Evolutionary conservation across 2,329 filamentous ascomycete genomes (phyloP), one percentile per base, ranked within the genome.

Genomic region (Exophiala viscosa): DNA sequence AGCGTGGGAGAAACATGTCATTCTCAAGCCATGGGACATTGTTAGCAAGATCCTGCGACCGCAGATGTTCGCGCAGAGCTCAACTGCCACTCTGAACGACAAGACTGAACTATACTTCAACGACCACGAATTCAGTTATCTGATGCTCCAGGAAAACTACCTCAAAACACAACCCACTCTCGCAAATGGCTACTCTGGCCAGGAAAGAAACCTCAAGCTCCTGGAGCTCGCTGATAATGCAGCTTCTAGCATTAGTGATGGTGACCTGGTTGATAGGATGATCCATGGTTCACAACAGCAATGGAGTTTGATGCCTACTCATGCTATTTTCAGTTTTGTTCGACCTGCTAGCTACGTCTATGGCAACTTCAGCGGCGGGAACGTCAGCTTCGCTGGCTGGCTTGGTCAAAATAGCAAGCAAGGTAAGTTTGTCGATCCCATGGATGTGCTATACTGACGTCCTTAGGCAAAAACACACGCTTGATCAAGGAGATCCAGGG

Each of bases 31-130:
- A 0, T 99, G 93, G 93, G 93, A 99, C 66, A 99, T 99, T 64
- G 91, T 89, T 57, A 82, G 87, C 67, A 96, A 96, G 73, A 90
- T 99, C 67, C 81, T 99, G 5, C 89, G 83, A 20, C 86, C 90
- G 3, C 89, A 90, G 34, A 83, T 96, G 71, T 99, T 97, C 70
- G 80, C 88, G 18, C 80, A 85, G 3, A 83, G 85, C 45, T 95
- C 90, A 71, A 95, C 89, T 61, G 77, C 88, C 2, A 95, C 90
- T 0, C 75, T 99, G 33, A 97, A 97, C 67, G 92, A 99, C 70
- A 99, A 99, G 77, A 93, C 95, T 58, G 92, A 99, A 71, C 82
- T 99, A 1, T 99, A 99, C 70, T 99, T 99, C 77, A 97, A 99
- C 69, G 93, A 99, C 64, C 93, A 99, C 66, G 93, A 99, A 64